Evolutionary conservation across 2,329 filamentous ascomycete genomes (phyloP), one percentile per base, ranked within the genome.

Genomic region (Podosphaera fusca): DNA sequence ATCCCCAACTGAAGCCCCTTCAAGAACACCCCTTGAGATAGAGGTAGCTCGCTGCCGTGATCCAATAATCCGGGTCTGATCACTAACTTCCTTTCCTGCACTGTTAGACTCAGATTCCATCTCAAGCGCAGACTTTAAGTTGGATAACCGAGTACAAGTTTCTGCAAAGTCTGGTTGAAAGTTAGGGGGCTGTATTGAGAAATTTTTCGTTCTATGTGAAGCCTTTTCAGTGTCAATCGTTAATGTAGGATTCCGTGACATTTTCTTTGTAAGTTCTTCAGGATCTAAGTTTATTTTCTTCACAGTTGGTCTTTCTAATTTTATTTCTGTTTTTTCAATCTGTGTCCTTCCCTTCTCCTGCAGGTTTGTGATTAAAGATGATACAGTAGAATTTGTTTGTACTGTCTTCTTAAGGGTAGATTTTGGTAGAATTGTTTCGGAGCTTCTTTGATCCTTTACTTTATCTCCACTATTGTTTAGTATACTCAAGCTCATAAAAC

Each of bases 111-210:
- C 36, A 2, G 50, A 36, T 6, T 36, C 31, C 3, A 33, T 10
- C 4, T 2, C 33, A n/a, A 4, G 9, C 33, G 29, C 36, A 5
- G 50, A 53, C 2, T 34, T 30, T 4, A 9, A 50, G n/a, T 3
- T 36, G 5, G 3, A 3, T 21, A 12, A 53, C 29, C 12, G 31
- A 3, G 33, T 8, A 29, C 31, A 36, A n/a, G 21, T n/a, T n/a
- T 53, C 36, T 33, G 50, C 36, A 21, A 29, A 58, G 29, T 35
- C 57, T 21, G 21, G 54, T 9, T 55, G 40, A 9, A 53, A 57
- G 55, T 57, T 42, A 55, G 12, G 51, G 21, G 10, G 51, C 42
- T 35, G 55, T 55, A 33, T 51, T 33, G 34, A 58, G 54, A 21
- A 56, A 57, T 49, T 59, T 56, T 14, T 38, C 50, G 38, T 47